A percentile compares a stretch with the other conserved stretches of the same genome.
Evolutionary conservation across 2,329 filamentous ascomycete genomes (phyloP).

Genomic region (Colletotrichum lini): DNA sequence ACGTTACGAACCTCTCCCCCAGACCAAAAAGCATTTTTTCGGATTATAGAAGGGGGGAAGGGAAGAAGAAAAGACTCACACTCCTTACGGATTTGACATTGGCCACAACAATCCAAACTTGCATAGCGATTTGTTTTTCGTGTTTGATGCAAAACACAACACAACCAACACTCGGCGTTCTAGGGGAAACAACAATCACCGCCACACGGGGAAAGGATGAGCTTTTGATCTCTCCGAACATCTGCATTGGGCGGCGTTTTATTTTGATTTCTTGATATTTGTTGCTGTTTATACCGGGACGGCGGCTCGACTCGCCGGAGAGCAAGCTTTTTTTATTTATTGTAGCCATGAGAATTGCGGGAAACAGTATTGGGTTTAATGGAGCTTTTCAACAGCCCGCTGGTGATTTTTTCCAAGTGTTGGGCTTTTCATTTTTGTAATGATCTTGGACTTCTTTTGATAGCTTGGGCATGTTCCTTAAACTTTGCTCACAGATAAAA

Average conservation of each 20-base stretch:
- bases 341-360: neutral
- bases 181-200: conserved; percentile 22
- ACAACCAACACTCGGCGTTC: conserved; percentile 33
- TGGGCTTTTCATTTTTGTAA: conserved; percentile 14
- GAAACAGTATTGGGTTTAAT: conserved; percentile 36
- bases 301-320: conserved; percentile 18
- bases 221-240: conserved; percentile 7
- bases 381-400: conserved; percentile 12
- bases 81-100: conserved; percentile 41
- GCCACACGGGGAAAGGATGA: conserved; percentile 12
- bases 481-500: neutral
- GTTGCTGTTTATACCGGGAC: conserved; percentile 11
- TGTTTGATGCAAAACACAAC: conserved; percentile 40
- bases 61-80: conserved; percentile 35
- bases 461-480: neutral
- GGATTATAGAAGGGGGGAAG: conserved; percentile 28
- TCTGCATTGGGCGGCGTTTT: conserved; percentile 42
- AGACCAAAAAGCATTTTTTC: conserved; percentile 46
- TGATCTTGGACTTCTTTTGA: conserved; percentile 11
- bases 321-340: too few relatives aligned
- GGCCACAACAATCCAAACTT: conserved; percentile 61
- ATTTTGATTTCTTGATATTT: conserved; percentile 11
- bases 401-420: conserved; percentile 2
- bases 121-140: conserved; percentile 68
- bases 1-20: conserved; percentile 49